Percentiles rank a stretch among this genome's conserved stretches.
Evolutionary conservation across 768 basidiomycete species (phyloP).

Genomic region (Lentinula lateritia): DNA sequence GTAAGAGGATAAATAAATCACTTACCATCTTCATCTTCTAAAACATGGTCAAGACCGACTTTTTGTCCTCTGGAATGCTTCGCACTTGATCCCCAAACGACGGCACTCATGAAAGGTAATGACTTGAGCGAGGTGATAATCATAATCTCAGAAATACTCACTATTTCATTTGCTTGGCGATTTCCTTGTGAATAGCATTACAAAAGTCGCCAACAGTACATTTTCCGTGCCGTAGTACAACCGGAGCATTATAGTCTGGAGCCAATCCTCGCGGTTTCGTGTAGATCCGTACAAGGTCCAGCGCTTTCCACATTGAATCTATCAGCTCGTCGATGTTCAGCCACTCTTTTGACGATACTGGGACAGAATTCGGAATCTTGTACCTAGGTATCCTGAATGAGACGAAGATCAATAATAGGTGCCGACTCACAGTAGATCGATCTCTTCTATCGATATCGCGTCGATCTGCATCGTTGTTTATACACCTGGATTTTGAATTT

Average conservation of each 20-base stretch:
- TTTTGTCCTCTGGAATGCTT: slow-evolving; percentile 97
- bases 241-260: slow-evolving; percentile 89
- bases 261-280: slow-evolving; percentile 90
- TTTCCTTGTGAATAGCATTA: slow-evolving; percentile 92
- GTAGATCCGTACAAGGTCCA: slow-evolving; percentile 92
- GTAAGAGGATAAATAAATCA: slow-evolving; percentile 6
- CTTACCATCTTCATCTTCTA: slow-evolving; percentile 88
- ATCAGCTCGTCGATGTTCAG: slow-evolving; percentile 94
- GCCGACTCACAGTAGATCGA: slow-evolving; percentile 72
- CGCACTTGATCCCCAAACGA: slow-evolving; percentile 97
- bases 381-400: slow-evolving; percentile 38
- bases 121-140: neutral
- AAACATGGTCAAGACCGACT: slow-evolving; percentile 78
- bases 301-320: slow-evolving; percentile 88
- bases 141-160: slow-evolving; percentile 28
- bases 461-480: slow-evolving; percentile 60
- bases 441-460: slow-evolving; percentile 96
- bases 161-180: slow-evolving; percentile 97
- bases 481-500: neutral
- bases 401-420: neutral
- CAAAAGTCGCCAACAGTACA: slow-evolving; percentile 86
- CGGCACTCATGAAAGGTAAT: slow-evolving; percentile 42
- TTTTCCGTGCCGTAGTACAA: slow-evolving; percentile 69
- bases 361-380: slow-evolving; percentile 94
- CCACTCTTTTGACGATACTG: slow-evolving; percentile 92